Conservation (phyloP, 768 basidiomycete species). For the Tubosaeta sp. region DNA sequence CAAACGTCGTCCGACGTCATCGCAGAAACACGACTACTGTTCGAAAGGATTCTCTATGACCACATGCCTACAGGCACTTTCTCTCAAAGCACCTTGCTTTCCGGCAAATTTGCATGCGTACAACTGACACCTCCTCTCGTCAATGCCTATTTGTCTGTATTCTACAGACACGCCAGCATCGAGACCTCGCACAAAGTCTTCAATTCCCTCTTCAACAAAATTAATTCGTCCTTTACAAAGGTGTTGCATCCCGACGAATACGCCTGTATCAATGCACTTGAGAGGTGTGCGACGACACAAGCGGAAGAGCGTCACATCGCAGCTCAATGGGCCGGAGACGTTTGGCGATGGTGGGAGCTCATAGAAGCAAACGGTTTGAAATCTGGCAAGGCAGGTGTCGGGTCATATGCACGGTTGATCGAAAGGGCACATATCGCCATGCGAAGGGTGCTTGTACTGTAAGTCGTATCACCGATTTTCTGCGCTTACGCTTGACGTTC, state of each 20-base stretch:
- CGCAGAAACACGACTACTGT: conserved; percentile 63
- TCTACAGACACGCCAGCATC: conserved; percentile 57
- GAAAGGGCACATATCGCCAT: conserved; percentile 68
- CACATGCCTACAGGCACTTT: conserved; percentile 4
- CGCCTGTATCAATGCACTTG: conserved; percentile 62
- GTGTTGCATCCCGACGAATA: conserved; percentile 46
- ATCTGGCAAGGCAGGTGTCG: conserved; percentile 18
- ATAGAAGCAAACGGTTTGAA: conserved; percentile 40
- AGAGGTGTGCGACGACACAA: conserved; percentile 49
- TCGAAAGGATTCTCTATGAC: conserved; percentile 54
- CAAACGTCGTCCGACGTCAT: conserved; percentile 71
- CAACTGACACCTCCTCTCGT: conserved; percentile 57
- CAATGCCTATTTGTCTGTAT: conserved; percentile 78
- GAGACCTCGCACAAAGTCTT: conserved; percentile 48
- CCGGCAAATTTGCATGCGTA: conserved; percentile 54
- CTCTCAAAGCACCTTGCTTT: conserved; percentile 7
- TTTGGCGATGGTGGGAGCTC: conserved; percentile 64
- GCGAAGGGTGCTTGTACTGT: conserved; percentile 65
- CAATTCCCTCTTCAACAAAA: conserved; percentile 42
- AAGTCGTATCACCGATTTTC: conserved; percentile 25
- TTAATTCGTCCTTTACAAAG: conserved; percentile 1
- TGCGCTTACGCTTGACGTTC: neutral
- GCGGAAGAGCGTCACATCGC: conserved; percentile 46
- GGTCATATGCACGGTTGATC: conserved; percentile 43
- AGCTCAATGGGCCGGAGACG: conserved; percentile 47